Conservation (phyloP, 768 basidiomycete genomes). For the Paxillus involutus region DNA sequence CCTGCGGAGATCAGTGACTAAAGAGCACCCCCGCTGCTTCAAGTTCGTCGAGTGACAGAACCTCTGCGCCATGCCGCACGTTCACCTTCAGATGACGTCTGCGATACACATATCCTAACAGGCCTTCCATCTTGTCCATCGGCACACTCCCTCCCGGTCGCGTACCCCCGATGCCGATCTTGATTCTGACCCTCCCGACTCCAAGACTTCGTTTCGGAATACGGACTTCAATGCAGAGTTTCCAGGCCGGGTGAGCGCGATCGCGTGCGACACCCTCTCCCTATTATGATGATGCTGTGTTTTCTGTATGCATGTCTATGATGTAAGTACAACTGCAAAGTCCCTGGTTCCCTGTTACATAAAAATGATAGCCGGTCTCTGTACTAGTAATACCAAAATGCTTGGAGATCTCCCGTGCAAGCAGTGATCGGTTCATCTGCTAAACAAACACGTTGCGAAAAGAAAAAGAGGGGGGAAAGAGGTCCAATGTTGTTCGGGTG, state of each 20-base stretch:
- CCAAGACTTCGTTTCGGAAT: slow-evolving; percentile 45
- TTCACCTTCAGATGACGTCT: slow-evolving; percentile 16
- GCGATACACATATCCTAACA: slow-evolving; percentile 2
- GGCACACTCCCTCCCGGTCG: slow-evolving; percentile 29
- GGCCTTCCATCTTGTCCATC: slow-evolving; percentile 8
- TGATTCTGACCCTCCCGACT: slow-evolving; percentile 30
- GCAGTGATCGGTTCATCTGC: no score
- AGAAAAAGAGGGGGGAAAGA: neutral
- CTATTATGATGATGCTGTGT: slow-evolving; percentile 17
- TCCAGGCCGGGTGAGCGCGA: slow-evolving; percentile 30
- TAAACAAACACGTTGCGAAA: no score
- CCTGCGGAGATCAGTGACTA: neutral
- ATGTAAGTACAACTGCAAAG: neutral
- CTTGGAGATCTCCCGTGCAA: no score
- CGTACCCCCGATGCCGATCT: slow-evolving; percentile 46
- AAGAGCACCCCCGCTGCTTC: neutral
- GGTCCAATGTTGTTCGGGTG: no score
- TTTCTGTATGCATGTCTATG: no score
- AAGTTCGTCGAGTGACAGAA: slow-evolving; percentile 14
- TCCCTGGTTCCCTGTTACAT: no score
- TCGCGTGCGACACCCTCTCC: slow-evolving; percentile 14
- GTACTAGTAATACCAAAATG: neutral
- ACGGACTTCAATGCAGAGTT: slow-evolving; percentile 47
- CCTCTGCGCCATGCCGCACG: slow-evolving; percentile 9
- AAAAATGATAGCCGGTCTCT: no score